Evolutionary conservation across 2,329 filamentous ascomycete species (phyloP).

Genomic region (Ambrosiella xylebori): DNA sequence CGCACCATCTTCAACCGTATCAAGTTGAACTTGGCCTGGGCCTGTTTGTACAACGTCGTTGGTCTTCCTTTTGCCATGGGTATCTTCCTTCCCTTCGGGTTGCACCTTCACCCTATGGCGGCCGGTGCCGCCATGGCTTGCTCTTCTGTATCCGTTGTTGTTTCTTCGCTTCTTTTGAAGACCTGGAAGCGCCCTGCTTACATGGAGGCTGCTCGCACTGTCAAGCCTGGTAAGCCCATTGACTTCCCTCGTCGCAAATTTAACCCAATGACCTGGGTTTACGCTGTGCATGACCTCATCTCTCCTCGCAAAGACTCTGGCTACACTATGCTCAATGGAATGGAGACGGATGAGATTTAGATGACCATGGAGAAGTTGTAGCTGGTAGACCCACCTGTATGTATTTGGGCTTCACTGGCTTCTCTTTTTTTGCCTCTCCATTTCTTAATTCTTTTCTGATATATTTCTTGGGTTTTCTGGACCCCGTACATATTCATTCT

Average conservation of each 20-base stretch:
- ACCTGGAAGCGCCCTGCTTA: conserved; percentile 71
- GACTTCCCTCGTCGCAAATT: conserved; percentile 24
- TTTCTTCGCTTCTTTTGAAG: conserved; percentile 67
- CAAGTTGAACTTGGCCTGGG: conserved; percentile 84
- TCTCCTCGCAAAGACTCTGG: not conserved
- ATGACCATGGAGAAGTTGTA: not conserved
- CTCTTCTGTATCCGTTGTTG: conserved; percentile 78
- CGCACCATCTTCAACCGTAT: conserved; percentile 79
- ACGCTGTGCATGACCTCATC: not conserved
- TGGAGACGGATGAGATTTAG: conserved; percentile 2
- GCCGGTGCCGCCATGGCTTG: conserved; percentile 88
- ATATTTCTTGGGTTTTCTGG: too few species aligned
- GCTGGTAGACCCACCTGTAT: too few species aligned
- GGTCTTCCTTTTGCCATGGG: conserved; percentile 96
- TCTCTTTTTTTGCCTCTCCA: too few species aligned
- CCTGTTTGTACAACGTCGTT: conserved; percentile 79
- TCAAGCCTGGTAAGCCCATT: conserved; percentile 30
- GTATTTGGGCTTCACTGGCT: too few species aligned
- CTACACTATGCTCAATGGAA: conserved; percentile 3
- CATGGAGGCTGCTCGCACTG: conserved; percentile 59
- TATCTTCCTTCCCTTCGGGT: conserved; percentile 75
- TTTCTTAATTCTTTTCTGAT: too few species aligned
- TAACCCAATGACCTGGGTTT: conserved; percentile 8
- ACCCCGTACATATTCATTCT: not conserved
- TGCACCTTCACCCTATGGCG: conserved; percentile 81